Evolutionary conservation across 1,284 basidiomycete species (phyloP).

Genomic region (Ceratobasidium sp.): DNA sequence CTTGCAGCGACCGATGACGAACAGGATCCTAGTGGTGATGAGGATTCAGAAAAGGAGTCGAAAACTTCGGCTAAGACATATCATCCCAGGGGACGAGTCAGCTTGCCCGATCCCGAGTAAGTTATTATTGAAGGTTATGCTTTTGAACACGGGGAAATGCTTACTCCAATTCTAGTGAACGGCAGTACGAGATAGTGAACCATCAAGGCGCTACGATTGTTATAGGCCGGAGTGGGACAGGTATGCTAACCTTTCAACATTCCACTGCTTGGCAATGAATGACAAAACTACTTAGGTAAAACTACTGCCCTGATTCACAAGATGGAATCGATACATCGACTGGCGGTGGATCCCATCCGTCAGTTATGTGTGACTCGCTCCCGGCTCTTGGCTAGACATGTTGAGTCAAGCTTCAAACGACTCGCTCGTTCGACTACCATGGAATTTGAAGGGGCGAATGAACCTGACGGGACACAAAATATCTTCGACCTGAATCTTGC

Average conservation of each 20-base stretch:
- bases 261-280: neutral
- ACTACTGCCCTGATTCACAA: constrained; percentile 32
- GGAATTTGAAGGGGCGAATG: neutral
- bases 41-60: too few species aligned
- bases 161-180: too few species aligned
- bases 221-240: constrained; percentile 34
- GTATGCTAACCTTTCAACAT: neutral
- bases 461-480: neutral
- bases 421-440: neutral
- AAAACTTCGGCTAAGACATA: too few species aligned
- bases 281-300: neutral
- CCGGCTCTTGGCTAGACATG: neutral
- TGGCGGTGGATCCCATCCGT: neutral
- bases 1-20: too few species aligned
- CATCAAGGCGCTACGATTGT: constrained; percentile 20
- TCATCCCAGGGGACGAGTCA: too few species aligned
- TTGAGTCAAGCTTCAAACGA: constrained; percentile 6
- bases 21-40: too few species aligned
- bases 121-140: too few species aligned
- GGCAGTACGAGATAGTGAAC: neutral
- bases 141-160: too few species aligned
- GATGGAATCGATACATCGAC: neutral
- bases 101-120: too few species aligned
- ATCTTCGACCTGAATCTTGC: neutral
- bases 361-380: constrained; percentile 40